phyloP scores from a whole-genome alignment of 2,329 filamentous ascomycete genomes.

The Dothiorella sarmentorum region DNA sequence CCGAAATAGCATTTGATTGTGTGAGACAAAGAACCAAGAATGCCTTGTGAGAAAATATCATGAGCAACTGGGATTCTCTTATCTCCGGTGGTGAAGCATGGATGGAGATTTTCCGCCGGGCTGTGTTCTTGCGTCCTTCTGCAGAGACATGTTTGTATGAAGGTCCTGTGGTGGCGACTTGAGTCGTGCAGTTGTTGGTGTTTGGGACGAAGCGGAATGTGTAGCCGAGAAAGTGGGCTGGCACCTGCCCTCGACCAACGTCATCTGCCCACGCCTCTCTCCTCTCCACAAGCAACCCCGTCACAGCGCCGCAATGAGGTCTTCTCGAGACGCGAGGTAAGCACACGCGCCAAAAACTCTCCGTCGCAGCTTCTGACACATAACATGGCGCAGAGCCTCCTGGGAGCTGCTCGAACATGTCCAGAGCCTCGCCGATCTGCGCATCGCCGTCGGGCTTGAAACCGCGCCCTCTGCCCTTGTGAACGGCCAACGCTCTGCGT shows the following conservation, averaged over 20 bases:
- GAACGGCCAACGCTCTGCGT: conserved; percentile 77
- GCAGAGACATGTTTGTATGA: neutral
- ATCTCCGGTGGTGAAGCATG: too few species aligned
- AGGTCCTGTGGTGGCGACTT: too few species aligned
- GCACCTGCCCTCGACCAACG: neutral
- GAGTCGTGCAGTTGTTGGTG: too few species aligned
- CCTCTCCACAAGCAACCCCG: conserved; percentile 8
- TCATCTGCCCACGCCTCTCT: conserved; percentile 15
- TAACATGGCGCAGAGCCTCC: neutral
- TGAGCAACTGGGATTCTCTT: too few species aligned
- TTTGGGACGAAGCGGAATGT: neutral
- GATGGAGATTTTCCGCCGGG: too few species aligned
- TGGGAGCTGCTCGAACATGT: conserved; percentile 17
- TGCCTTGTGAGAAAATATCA: too few species aligned
- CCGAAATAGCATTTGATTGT: neutral
- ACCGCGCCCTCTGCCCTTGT: conserved; percentile 27
- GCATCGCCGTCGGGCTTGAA: conserved; percentile 6
- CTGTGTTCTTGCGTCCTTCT: neutral
- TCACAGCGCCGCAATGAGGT: conserved; percentile 15
- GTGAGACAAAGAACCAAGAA: neutral
- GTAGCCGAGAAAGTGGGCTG: too few species aligned
- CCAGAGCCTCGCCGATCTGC: conserved; percentile 14
- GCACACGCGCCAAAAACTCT: neutral
- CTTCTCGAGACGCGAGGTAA: conserved; percentile 19
- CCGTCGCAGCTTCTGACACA: neutral